Conservation (phyloP, 495 filamentous ascomycete species). For the Penicillium fimorum region DNA sequence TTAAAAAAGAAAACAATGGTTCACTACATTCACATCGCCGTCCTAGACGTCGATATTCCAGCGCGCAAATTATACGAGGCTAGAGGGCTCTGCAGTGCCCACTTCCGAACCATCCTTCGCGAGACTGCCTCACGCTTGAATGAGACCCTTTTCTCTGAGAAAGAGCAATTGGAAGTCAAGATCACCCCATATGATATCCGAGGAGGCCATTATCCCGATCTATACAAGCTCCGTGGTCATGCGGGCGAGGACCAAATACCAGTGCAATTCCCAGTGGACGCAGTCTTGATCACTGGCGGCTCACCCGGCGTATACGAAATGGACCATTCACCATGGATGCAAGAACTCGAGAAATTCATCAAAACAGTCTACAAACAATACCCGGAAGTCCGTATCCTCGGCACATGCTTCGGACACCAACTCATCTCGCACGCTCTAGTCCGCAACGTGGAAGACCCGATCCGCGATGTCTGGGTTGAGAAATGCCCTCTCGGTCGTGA, state of each 20-base stretch:
- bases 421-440: constrained; percentile 38
- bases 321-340: constrained; percentile 32
- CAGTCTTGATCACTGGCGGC: constrained; percentile 37
- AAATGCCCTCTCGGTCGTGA: constrained; percentile 34
- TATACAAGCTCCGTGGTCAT: constrained; percentile 23
- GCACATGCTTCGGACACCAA: constrained; percentile 45
- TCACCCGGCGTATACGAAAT: constrained; percentile 33
- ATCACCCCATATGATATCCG: constrained; percentile 35
- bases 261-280: constrained; percentile 28
- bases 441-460: constrained; percentile 17
- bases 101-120: constrained; percentile 33
- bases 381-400: constrained; percentile 38
- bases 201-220: constrained; percentile 32
- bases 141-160: constrained; percentile 11
- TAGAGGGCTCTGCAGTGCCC: constrained; percentile 35
- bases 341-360: constrained; percentile 27
- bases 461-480: constrained; percentile 29
- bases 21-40: constrained; percentile 33
- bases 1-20: constrained; percentile 23
- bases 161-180: constrained; percentile 23
- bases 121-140: constrained; percentile 30
- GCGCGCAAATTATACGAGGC: constrained; percentile 31
- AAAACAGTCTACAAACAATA: constrained; percentile 33
- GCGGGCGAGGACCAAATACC: constrained; percentile 7
- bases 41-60: constrained; percentile 38